phyloP scores from a whole-genome alignment of 768 basidiomycete species.

The Cystofilobasidium ferigula region DNA sequence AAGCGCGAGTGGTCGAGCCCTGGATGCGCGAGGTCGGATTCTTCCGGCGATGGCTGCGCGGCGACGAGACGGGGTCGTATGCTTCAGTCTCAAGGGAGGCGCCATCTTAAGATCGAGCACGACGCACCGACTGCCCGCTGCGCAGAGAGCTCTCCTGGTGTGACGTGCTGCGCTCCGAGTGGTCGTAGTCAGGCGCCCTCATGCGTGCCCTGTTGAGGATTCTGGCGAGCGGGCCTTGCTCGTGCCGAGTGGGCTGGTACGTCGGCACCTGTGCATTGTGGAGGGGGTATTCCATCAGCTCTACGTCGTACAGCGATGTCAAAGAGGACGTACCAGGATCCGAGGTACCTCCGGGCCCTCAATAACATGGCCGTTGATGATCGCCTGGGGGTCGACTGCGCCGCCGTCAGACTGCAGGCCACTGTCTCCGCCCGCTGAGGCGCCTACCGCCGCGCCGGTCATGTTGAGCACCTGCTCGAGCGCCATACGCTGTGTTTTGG shows the following conservation, averaged over 20 bases:
- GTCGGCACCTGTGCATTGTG: background rate
- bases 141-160: background rate
- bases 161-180: slow-evolving; percentile 12
- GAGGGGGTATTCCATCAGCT: too few relatives aligned
- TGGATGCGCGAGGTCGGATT: slow-evolving; percentile 22
- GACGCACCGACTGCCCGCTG: background rate
- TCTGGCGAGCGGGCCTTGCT: background rate
- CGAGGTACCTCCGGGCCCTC: too few relatives aligned
- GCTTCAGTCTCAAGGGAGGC: background rate
- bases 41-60: slow-evolving; percentile 1
- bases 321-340: background rate
- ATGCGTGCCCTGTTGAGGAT: slow-evolving; percentile 3
- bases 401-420: too few relatives aligned
- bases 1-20: slow-evolving; percentile 18
- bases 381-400: too few relatives aligned
- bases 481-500: background rate
- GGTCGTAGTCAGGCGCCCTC: slow-evolving; percentile 5
- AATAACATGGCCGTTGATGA: too few relatives aligned
- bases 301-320: background rate
- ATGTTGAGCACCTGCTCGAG: background rate
- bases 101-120: background rate
- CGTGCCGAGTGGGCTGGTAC: background rate
- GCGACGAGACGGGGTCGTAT: background rate
- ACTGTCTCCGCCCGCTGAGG: background rate
- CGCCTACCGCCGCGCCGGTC: background rate